Evolutionary conservation across 371 early-diverging fungal species (phyloP).

Genomic region (Mucor ambiguus): DNA sequence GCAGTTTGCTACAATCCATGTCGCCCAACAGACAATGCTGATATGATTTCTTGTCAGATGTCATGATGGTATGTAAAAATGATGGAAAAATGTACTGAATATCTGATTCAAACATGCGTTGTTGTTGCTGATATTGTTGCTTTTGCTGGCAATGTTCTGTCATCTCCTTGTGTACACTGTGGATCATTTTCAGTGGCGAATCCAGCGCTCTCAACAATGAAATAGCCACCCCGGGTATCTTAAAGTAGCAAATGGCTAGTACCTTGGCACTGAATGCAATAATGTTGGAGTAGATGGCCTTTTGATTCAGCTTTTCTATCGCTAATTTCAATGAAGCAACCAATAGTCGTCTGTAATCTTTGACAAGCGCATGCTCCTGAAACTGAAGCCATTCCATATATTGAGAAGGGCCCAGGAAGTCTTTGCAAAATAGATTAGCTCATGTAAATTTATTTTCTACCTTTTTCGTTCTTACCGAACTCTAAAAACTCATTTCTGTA

Average conservation of each 20-base stretch:
- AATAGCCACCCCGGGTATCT: slow-evolving; percentile 54
- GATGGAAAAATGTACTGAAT: slow-evolving; percentile 18
- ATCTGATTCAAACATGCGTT: not conserved
- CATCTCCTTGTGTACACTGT: slow-evolving; percentile 31
- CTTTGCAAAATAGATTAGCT: not conserved
- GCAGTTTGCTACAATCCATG: slow-evolving; percentile 8
- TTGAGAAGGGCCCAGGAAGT: not conserved
- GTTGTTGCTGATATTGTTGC: not conserved
- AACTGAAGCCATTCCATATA: not conserved
- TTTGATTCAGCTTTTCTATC: slow-evolving; percentile 45
- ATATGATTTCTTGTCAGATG: not conserved
- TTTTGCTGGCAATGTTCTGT: not conserved
- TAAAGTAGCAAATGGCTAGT: slow-evolving; percentile 58
- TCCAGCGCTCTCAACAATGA: slow-evolving; percentile 45
- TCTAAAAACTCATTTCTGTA: slow-evolving; percentile 48
- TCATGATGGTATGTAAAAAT: slow-evolving; percentile 24
- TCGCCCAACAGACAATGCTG: not conserved
- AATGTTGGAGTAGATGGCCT: slow-evolving; percentile 52
- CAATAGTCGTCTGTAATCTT: slow-evolving; percentile 24
- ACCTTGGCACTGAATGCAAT: slow-evolving; percentile 58
- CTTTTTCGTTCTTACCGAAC: slow-evolving; percentile 34
- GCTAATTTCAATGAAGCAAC: slow-evolving; percentile 42
- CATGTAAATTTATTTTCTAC: not conserved
- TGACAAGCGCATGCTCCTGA: slow-evolving; percentile 6
- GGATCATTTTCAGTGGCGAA: slow-evolving; percentile 38